These are phyloP conservation scores for Penicillium sp. DNA, from an alignment of 2,329 filamentous ascomycete genomes.

Conservation along the genomic window DNA sequence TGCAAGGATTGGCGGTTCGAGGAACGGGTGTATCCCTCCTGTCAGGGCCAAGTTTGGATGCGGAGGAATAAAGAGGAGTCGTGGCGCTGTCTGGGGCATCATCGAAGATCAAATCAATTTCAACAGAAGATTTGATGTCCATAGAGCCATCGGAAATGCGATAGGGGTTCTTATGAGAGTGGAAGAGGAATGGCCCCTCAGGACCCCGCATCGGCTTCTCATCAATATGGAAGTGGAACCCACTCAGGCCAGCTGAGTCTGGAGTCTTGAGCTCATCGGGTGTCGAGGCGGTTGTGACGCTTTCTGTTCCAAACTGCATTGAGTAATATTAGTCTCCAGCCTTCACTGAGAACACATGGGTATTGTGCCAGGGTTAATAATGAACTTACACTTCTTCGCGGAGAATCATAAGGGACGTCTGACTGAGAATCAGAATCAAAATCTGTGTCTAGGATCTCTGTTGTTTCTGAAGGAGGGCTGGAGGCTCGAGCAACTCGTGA, in stretches of 20 bases:
- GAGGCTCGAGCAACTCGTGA: conserved; percentile 10
- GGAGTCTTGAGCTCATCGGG: conserved; percentile 83
- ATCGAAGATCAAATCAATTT: conserved; percentile 19
- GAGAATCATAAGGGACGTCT: conserved; percentile 17
- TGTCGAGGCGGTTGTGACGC: conserved; percentile 82
- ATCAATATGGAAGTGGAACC: conserved; percentile 61
- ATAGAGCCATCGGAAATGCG: conserved; percentile 51
- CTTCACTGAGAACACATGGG: too few species aligned
- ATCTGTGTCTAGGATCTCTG: conserved; percentile 37
- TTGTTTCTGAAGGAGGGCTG: conserved; percentile 30
- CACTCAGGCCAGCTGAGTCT: conserved; percentile 60
- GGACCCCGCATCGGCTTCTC: conserved; percentile 71
- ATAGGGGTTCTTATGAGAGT: conserved; percentile 6
- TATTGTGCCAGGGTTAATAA: conserved; percentile 2
- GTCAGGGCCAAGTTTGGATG: conserved; percentile 13
- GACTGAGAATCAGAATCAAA: conserved; percentile 32
- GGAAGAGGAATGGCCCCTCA: conserved; percentile 79
- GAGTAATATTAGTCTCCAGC: not conserved
- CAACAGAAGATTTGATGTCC: conserved; percentile 15
- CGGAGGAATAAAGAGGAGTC: conserved; percentile 7
- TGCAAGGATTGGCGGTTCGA: not conserved
- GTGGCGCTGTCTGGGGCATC: conserved; percentile 13
- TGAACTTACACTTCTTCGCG: conserved; percentile 18
- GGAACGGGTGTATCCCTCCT: conserved; percentile 24
- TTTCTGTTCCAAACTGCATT: conserved; percentile 64